A percentile compares a stretch with the other conserved stretches of the same genome.
These are phyloP conservation scores for Fraxinus floribunda DNA, from an alignment of 305 asterid species.

Conservation along the genomic window DNA sequence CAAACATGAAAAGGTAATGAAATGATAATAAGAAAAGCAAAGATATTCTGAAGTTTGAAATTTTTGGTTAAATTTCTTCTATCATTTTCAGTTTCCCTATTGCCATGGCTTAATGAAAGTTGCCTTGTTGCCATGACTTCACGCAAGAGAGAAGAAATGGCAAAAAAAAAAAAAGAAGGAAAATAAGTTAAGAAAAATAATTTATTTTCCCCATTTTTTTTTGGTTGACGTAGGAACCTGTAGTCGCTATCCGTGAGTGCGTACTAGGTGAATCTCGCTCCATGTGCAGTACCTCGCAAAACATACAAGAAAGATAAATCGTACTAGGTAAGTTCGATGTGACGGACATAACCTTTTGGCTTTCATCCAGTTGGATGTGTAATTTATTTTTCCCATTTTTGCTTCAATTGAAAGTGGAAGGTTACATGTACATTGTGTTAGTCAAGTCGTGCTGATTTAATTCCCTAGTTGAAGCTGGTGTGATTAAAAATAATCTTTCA, in stretches of 20 bases:
- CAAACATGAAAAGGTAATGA: neutral
- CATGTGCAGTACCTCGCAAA: too few relatives aligned
- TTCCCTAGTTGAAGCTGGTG: neutral
- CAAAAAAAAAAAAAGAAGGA: too few relatives aligned
- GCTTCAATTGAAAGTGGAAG: neutral
- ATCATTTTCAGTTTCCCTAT: neutral
- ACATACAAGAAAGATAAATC: too few relatives aligned
- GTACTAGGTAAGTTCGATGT: too few relatives aligned
- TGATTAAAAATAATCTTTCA: neutral
- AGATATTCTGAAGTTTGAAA: neutral
- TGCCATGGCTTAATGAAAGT: neutral
- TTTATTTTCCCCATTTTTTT: too few relatives aligned
- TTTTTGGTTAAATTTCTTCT: neutral
- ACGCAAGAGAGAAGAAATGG: neutral
- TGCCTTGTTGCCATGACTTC: neutral
- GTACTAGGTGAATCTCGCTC: too few relatives aligned
- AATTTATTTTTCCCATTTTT: neutral
- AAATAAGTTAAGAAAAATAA: too few relatives aligned
- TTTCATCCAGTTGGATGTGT: neutral
- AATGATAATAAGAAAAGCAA: neutral
- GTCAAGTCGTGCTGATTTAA: neutral
- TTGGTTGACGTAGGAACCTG: too few relatives aligned
- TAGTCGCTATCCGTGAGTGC: too few relatives aligned
- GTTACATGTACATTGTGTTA: neutral
- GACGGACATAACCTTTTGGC: too few relatives aligned